Percentiles rank a stretch among this genome's conserved stretches.
Evolutionary conservation across 2,329 filamentous ascomycete genomes (phyloP).

Genomic region (Lachnellula subtilissima): DNA sequence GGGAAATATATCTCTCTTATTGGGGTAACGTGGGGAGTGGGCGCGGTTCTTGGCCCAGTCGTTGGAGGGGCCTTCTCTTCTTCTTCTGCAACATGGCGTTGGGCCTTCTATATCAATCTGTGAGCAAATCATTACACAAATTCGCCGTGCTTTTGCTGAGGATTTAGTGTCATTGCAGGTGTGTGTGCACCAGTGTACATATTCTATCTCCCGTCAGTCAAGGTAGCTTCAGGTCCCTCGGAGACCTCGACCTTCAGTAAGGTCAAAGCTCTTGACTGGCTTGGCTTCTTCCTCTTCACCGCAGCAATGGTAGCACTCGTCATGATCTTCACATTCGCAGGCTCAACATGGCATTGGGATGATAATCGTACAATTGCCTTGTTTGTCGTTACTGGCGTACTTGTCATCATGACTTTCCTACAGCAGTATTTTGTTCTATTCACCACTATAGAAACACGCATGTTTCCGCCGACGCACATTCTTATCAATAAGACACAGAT

Average conservation of each 20-base stretch:
- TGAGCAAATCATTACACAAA: not conserved
- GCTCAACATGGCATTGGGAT: constrained; percentile 24
- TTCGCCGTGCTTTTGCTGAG: constrained; percentile 9
- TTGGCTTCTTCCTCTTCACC: constrained; percentile 32
- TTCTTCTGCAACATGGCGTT: constrained; percentile 28
- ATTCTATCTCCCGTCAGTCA: constrained; percentile 14
- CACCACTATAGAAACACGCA: constrained; percentile 5
- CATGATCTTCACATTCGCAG: constrained; percentile 27
- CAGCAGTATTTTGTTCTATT: constrained; percentile 17
- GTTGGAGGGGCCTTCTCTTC: constrained; percentile 31
- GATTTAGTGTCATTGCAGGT: constrained; percentile 34
- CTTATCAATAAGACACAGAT: not conserved
- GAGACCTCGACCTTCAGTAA: constrained; percentile 3
- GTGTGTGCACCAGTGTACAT: constrained; percentile 17
- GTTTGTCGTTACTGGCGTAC: constrained; percentile 40
- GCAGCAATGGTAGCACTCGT: constrained; percentile 22
- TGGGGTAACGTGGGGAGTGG: constrained; percentile 18
- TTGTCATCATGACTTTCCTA: constrained; percentile 9
- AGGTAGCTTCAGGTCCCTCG: constrained; percentile 1
- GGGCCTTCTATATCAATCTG: constrained; percentile 23
- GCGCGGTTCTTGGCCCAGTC: constrained; percentile 19
- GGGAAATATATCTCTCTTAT: constrained; percentile 15
- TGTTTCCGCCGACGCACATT: constrained; percentile 4
- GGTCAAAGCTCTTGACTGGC: constrained; percentile 28
- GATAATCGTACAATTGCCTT: constrained; percentile 14